Conservation (phyloP, 2,329 filamentous ascomycete species). For the Helicocarpus griseus region DNA sequence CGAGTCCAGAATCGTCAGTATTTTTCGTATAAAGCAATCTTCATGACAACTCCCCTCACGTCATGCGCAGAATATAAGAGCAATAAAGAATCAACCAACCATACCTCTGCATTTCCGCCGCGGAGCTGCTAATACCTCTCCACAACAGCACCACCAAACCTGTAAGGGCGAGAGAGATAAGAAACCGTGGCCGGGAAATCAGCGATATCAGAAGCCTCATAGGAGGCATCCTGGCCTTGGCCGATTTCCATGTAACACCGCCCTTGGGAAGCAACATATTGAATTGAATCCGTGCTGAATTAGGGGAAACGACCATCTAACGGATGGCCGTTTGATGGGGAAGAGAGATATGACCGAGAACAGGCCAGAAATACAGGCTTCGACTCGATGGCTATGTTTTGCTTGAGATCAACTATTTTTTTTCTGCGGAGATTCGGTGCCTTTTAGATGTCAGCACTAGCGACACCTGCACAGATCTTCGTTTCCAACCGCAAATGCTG, state of each 20-base stretch:
- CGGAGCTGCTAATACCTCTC: conserved; percentile 71
- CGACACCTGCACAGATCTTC: no score
- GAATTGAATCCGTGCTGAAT: background rate
- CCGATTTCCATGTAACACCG: conserved; percentile 85
- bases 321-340: background rate
- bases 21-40: conserved; percentile 2
- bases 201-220: conserved; percentile 61
- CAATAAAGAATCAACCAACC: conserved; percentile 15
- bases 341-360: background rate
- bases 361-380: background rate
- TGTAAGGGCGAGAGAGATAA: conserved; percentile 61
- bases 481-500: no score
- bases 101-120: conserved; percentile 85
- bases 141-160: conserved; percentile 73
- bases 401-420: no score
- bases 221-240: conserved; percentile 68
- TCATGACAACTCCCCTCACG: no score
- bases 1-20: conserved; percentile 5
- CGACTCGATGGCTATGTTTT: background rate
- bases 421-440: no score
- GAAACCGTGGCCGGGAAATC: conserved; percentile 66
- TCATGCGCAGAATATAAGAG: background rate
- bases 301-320: conserved; percentile 4
- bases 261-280: conserved; percentile 77
- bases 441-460: no score